These are phyloP conservation scores for Tolypocladium endophyticum DNA, from an alignment of 2,329 filamentous ascomycete genomes.

Conservation along the genomic window DNA sequence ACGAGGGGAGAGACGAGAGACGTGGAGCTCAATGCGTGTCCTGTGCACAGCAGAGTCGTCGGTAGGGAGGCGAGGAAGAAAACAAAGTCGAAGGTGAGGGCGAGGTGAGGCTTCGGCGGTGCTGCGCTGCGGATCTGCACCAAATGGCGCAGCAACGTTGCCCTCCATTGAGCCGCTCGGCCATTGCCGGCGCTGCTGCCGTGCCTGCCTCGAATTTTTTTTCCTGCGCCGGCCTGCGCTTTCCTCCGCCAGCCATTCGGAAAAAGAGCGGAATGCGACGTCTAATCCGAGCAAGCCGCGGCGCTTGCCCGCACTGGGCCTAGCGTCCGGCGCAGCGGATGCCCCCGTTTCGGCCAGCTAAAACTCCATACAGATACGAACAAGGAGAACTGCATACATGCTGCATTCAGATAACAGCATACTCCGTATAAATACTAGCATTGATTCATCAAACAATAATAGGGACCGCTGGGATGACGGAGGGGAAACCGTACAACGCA, in stretches of 20 bases:
- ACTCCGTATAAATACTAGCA: too few species aligned
- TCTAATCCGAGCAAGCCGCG: slow-evolving; percentile 8
- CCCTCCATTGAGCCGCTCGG: background rate
- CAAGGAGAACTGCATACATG: too few species aligned
- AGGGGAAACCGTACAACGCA: too few species aligned
- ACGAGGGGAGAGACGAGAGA: background rate
- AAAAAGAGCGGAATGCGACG: slow-evolving; percentile 11
- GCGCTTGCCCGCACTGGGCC: background rate
- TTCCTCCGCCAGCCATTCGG: background rate
- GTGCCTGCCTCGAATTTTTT: background rate
- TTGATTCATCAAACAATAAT: background rate
- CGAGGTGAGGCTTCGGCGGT: slow-evolving; percentile 1
- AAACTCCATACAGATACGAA: too few species aligned
- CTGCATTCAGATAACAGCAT: too few species aligned
- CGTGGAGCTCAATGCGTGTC: slow-evolving; percentile 1
- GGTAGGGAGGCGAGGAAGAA: too few species aligned
- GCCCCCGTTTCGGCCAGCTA: too few species aligned
- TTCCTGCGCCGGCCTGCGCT: background rate
- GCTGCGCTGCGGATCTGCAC: background rate
- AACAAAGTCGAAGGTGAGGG: background rate
- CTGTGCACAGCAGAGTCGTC: background rate
- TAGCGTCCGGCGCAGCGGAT: background rate
- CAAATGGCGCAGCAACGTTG: slow-evolving; percentile 1
- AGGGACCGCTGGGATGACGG: too few species aligned
- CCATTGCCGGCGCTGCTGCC: slow-evolving; percentile 1